Conservation (phyloP, 768 basidiomycete genomes). For the Jaapia argillacea region DNA sequence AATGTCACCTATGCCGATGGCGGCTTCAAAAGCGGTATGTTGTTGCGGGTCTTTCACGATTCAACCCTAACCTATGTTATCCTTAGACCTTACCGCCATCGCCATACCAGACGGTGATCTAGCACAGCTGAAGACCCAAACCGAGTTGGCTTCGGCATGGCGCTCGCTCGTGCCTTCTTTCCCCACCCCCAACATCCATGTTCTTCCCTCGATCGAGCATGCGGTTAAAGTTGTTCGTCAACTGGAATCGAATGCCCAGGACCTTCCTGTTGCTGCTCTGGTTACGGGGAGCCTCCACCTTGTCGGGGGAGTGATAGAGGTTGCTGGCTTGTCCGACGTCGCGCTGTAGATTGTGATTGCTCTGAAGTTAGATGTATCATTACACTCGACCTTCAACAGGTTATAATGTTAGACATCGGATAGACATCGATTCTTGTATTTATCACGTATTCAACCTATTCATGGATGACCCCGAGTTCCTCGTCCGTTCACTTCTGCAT, state of each 20-base stretch:
- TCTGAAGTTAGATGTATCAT: not conserved
- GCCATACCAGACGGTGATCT: constrained; percentile 56
- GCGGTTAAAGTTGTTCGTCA: constrained; percentile 60
- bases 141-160: constrained; percentile 72
- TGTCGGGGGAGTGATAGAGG: constrained; percentile 90
- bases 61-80: constrained; percentile 1
- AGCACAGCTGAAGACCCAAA: constrained; percentile 60
- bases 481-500: constrained; percentile 24
- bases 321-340: constrained; percentile 66
- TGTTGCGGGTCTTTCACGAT: not conserved
- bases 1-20: constrained; percentile 94
- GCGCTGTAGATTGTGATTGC: constrained; percentile 33
- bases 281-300: constrained; percentile 91
- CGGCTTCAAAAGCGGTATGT: constrained; percentile 79
- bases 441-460: no score
- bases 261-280: constrained; percentile 45
- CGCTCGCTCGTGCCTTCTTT: constrained; percentile 48
- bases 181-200: constrained; percentile 54
- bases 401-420: no score
- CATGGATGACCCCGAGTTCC: constrained; percentile 19
- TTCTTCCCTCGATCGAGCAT: constrained; percentile 83
- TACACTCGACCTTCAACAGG: constrained; percentile 26
- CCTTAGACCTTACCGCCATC: constrained; percentile 65
- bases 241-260: constrained; percentile 19
- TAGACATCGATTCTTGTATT: no score